Conservation (phyloP, 2,329 filamentous ascomycete genomes). For the Cordyceps fumosorosea region DNA sequence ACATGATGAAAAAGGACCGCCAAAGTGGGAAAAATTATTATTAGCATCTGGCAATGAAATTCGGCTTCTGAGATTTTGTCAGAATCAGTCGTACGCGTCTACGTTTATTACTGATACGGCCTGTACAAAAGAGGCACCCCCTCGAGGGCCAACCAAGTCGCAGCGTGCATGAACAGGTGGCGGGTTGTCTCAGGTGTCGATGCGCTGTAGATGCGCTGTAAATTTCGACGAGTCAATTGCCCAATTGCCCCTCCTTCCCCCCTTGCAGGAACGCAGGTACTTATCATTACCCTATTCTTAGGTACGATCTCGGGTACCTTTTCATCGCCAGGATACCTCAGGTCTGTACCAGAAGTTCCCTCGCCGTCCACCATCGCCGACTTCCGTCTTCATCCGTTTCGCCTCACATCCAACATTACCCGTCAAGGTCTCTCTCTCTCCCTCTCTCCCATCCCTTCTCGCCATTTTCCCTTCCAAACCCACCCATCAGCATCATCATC, state of each 20-base stretch:
- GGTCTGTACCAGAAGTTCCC: not conserved
- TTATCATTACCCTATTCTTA: no score
- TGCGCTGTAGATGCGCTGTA: not conserved
- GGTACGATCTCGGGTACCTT: no score
- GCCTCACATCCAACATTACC: not conserved
- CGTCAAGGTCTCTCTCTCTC: not conserved
- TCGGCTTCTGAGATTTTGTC: not conserved
- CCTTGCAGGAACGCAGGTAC: not conserved
- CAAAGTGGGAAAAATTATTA: not conserved
- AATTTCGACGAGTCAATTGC: not conserved
- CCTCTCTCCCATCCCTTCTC: not conserved
- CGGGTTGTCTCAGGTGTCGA: not conserved
- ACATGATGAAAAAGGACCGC: not conserved
- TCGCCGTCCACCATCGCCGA: not conserved
- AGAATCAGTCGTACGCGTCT: not conserved
- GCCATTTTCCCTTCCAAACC: not conserved
- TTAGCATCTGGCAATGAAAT: not conserved
- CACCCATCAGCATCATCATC: not conserved
- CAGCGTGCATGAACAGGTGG: conserved; percentile 1
- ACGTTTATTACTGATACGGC: not conserved
- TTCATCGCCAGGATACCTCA: no score
- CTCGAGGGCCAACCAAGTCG: not conserved
- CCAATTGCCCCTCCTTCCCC: not conserved
- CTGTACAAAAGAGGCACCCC: not conserved
- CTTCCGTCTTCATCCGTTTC: not conserved